Evolutionary conservation across 768 basidiomycete species (phyloP), one percentile per base, ranked within the genome.

Genomic region (Epithele typhae): DNA sequence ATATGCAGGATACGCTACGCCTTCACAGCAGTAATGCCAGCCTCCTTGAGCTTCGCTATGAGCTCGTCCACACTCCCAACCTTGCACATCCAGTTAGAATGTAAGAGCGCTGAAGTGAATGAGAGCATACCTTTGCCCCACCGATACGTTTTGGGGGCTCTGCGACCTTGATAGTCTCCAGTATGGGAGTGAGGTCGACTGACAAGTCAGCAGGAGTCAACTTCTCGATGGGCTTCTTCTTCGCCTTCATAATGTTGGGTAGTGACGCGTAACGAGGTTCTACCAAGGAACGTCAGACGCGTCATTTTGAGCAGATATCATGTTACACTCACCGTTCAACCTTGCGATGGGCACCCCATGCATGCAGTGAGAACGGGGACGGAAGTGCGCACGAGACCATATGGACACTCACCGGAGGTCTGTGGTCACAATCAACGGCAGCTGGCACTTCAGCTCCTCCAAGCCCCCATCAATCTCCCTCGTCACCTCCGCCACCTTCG

Each of bases 171-270:
- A 98, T 58, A 0, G 83, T 91, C 71, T 96, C 89, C 22, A 98
- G 69, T 25, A 79, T 75, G 14, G 92, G 92, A 0, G 81, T 77
- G 44, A 91, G 77, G 69, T 98, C 92, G 19, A 97, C 72, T 6
- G 82, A 82, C 19, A 98, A 81, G 56, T 93, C 92, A 19, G 74
- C 71, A 1, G 92, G 74, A 14, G 78, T 79, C 42, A 96, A 59
- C 61, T 89, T 92, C 68, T 94, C 84, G 35, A 97, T 68, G 12
- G 87, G 84, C 72, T 99, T 99, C 78, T 97, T 99, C 77, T 97
- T 98, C n/a, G 96, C 96, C 68, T 95, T 94, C 91, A 95, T 95
- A 67, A 95, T 95, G 57, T 92, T 93, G 3, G 92, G 92, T 49
- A 99, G 66, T n/a, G 94, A 92, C 0, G 96, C 96, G 60, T 96